Evolutionary conservation across 2,329 filamentous ascomycete species (phyloP).

Genomic region (Sordariomycetes sp.): DNA sequence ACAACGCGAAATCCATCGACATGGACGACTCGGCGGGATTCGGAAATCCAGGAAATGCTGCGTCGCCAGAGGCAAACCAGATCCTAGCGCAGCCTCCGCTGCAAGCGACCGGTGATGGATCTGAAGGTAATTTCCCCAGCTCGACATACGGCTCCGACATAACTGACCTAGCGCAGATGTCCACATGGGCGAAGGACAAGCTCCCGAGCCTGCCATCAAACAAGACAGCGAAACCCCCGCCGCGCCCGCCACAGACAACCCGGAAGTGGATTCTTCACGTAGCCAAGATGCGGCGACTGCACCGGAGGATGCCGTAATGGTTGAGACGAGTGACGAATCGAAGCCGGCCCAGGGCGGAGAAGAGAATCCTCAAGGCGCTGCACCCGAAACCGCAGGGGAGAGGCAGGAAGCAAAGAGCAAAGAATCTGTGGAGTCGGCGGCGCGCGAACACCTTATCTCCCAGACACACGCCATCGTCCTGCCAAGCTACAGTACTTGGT

Average conservation of each 20-base stretch:
- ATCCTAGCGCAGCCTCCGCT: slow-evolving; percentile 41
- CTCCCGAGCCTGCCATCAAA: slow-evolving; percentile 37
- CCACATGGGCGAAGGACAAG: slow-evolving; percentile 43
- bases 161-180: slow-evolving; percentile 32
- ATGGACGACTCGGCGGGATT: slow-evolving; percentile 49
- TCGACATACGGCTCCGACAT: not conserved
- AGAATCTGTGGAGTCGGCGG: slow-evolving; percentile 68
- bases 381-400: slow-evolving; percentile 33
- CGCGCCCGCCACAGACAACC: slow-evolving; percentile 28
- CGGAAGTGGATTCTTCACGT: slow-evolving; percentile 18
- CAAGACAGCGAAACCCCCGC: slow-evolving; percentile 44
- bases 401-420: slow-evolving; percentile 58
- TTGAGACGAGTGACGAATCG: slow-evolving; percentile 42
- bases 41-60: slow-evolving; percentile 41
- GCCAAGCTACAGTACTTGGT: slow-evolving; percentile 97
- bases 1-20: slow-evolving; percentile 9
- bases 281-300: not conserved
- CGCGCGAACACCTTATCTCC: slow-evolving; percentile 80
- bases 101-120: slow-evolving; percentile 22
- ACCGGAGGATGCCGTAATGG: slow-evolving; percentile 44
- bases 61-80: slow-evolving; percentile 42
- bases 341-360: slow-evolving; percentile 30
- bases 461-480: slow-evolving; percentile 95
- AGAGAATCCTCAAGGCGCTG: slow-evolving; percentile 26
- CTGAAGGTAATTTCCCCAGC: slow-evolving; percentile 28